phyloP scores from a whole-genome alignment of 192 early-diverging fungal genomes.

The Podila minutissima region DNA sequence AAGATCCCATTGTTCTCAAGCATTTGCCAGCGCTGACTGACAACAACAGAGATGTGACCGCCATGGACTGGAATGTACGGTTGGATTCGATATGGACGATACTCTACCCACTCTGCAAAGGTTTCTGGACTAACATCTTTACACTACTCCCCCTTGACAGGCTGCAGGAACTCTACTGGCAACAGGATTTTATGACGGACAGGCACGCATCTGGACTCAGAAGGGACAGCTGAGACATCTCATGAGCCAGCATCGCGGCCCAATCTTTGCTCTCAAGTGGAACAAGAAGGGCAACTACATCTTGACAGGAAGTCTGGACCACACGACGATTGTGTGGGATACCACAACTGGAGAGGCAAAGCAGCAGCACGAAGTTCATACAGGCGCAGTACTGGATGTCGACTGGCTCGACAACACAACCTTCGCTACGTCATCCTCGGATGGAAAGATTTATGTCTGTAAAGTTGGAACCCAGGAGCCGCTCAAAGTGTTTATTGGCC shows the following conservation, averaged over 20 bases:
- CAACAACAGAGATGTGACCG: slow-evolving; percentile 77
- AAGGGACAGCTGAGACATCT: slow-evolving; percentile 53
- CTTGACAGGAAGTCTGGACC: slow-evolving; percentile 81
- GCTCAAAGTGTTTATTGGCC: slow-evolving; percentile 77
- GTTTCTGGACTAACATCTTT: neutral
- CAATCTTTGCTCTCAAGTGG: slow-evolving; percentile 89
- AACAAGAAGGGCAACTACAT: slow-evolving; percentile 82
- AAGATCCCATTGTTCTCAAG: slow-evolving; percentile 65
- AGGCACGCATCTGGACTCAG: slow-evolving; percentile 85
- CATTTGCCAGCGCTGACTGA: slow-evolving; percentile 59
- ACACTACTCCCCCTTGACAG: slow-evolving; percentile 43
- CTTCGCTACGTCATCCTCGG: slow-evolving; percentile 89
- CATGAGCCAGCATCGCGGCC: slow-evolving; percentile 74
- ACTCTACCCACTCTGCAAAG: neutral
- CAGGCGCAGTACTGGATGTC: slow-evolving; percentile 79
- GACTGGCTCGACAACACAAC: slow-evolving; percentile 95
- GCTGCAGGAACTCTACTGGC: slow-evolving; percentile 82
- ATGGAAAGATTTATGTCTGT: slow-evolving; percentile 85
- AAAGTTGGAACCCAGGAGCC: slow-evolving; percentile 75
- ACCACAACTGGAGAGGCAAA: slow-evolving; percentile 72
- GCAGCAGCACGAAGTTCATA: slow-evolving; percentile 71
- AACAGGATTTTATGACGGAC: slow-evolving; percentile 87
- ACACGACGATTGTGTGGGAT: slow-evolving; percentile 89
- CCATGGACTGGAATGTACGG: slow-evolving; percentile 88
- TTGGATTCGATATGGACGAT: neutral